Base-by-base conservation (phyloP, 2,329 filamentous ascomycete species). In the Lasiodiplodia citricola region DNA sequence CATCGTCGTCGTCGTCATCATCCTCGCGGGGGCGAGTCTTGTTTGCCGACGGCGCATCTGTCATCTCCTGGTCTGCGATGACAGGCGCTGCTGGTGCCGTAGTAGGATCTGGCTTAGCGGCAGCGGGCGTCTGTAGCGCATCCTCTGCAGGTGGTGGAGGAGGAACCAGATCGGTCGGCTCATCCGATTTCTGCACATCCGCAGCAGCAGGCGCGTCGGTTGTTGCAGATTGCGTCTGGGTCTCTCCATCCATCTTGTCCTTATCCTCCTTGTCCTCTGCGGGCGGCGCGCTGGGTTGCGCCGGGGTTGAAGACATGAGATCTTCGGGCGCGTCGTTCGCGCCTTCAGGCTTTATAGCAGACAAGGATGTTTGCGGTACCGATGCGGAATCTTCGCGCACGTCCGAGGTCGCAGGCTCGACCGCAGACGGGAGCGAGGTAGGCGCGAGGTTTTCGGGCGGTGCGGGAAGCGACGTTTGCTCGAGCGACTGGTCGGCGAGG, bases 11-110 rank as follows among this genome's bases (percentile, higher is more conserved):
- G 21, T 83, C 83, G 18, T 83, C 82, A 71, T 97, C 93, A 4
- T 93, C 90, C 69, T 97, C 93, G 16, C 94, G 90, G 72, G 90
- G 91, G 13, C 93, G 89, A 1, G 92, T 85, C 60, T 78, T 79
- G 38, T 78, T 78, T n/a, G 78, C 78, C 2, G 73, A 71, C 7
- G 79, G 79, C 51, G 78, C 79, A 67, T 82, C 80, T 56, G 76
- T 73, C 79, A 81, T 80, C 5, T 78, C 74, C 14, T 75, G 74
- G 68, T 80, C 78, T 6, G 51, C 37, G 25, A 25, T 38, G 2
- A 41, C n/a, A 41, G 60, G 28, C 21, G 44, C 71, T 37, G 73
- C 44, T 10, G 62, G 25, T 4, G 37, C 18, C 4, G 37, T 56
- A 14, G 44, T 47, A 5, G 66, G 41, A 23, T 47, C 25, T 4